Percentiles rank a stretch among this genome's conserved stretches.
These are phyloP conservation scores for Citrus maxima DNA, from an alignment of 345 rosid species.

Conservation along the genomic window DNA sequence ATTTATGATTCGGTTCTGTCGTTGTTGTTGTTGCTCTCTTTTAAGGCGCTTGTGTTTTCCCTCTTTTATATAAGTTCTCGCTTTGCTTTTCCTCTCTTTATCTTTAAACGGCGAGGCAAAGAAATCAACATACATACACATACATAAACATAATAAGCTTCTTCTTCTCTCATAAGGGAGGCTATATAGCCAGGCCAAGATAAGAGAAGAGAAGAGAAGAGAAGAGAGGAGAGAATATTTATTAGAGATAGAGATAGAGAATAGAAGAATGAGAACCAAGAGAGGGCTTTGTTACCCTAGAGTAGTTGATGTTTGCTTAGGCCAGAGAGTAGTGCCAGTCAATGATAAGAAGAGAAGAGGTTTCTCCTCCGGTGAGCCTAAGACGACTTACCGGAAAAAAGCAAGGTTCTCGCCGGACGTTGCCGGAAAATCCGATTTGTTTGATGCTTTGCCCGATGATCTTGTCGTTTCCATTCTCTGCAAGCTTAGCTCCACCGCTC, in stretches of 20 bases:
- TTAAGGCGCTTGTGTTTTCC: constrained; percentile 4
- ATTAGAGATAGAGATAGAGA: not conserved
- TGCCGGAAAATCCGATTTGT: constrained; percentile 31
- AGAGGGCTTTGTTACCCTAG: constrained; percentile 50
- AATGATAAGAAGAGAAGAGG: constrained; percentile 13
- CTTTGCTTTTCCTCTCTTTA: constrained; percentile 19
- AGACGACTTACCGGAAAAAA: constrained; percentile 31
- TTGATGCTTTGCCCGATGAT: constrained; percentile 79
- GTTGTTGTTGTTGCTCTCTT: constrained; percentile 20
- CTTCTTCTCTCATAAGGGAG: not conserved
- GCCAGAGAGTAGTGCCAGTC: not conserved
- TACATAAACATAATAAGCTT: not conserved
- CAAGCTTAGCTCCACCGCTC: constrained; percentile 56
- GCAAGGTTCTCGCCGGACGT: constrained; percentile 29
- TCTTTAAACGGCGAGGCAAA: constrained; percentile 24
- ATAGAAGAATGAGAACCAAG: constrained; percentile 50
- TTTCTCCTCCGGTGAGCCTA: constrained; percentile 24
- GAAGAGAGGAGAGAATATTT: too few species aligned
- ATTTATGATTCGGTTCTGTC: constrained; percentile 28
- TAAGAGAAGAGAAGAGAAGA: too few species aligned
- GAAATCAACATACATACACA: constrained; percentile 6
- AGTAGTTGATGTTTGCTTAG: constrained; percentile 20
- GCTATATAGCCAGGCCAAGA: too few species aligned
- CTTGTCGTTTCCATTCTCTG: constrained; percentile 62
- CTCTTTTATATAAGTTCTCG: constrained; percentile 33